A percentile compares a stretch with the other conserved stretches of the same genome.
Evolutionary conservation across 345 rosid genomes (phyloP).

Genomic region (Kernera saxatilis): DNA sequence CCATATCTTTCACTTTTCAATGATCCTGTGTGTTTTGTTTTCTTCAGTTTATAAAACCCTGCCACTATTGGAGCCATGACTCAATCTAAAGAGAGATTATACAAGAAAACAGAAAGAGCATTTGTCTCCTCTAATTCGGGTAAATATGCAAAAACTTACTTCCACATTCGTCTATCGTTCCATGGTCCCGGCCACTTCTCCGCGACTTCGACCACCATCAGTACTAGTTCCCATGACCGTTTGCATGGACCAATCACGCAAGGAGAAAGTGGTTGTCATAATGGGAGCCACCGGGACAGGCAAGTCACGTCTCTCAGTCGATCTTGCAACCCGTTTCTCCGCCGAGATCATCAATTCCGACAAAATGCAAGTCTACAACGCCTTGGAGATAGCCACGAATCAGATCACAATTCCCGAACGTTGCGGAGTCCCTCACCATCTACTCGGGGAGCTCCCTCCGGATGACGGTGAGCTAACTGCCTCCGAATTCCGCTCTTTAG

Average conservation of each 20-base stretch:
- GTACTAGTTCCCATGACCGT: conserved; percentile 14
- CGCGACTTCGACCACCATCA: neutral
- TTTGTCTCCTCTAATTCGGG: neutral
- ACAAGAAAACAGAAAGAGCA: neutral
- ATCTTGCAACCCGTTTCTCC: conserved; percentile 55
- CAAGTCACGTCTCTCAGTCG: conserved; percentile 75
- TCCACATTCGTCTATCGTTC: neutral
- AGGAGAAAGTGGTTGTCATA: conserved; percentile 60
- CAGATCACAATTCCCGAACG: conserved; percentile 53
- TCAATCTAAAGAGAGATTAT: neutral
- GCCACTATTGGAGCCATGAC: neutral
- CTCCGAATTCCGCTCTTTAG: conserved; percentile 40
- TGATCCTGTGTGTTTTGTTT: neutral
- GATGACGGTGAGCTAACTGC: conserved; percentile 46
- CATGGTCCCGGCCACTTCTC: conserved; percentile 12
- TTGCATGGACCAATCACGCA: conserved; percentile 18
- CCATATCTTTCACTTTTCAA: neutral
- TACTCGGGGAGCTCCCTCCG: conserved; percentile 47
- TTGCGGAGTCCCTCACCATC: conserved; percentile 70
- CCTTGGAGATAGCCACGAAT: conserved; percentile 70
- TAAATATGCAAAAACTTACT: conserved; percentile 15
- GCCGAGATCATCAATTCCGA: conserved; percentile 78
- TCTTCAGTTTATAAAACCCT: neutral
- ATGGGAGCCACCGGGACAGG: conserved; percentile 87
- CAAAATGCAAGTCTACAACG: conserved; percentile 53